Base-by-base conservation (phyloP, 306 rosid species). In the Rosa chinensis region DNA sequence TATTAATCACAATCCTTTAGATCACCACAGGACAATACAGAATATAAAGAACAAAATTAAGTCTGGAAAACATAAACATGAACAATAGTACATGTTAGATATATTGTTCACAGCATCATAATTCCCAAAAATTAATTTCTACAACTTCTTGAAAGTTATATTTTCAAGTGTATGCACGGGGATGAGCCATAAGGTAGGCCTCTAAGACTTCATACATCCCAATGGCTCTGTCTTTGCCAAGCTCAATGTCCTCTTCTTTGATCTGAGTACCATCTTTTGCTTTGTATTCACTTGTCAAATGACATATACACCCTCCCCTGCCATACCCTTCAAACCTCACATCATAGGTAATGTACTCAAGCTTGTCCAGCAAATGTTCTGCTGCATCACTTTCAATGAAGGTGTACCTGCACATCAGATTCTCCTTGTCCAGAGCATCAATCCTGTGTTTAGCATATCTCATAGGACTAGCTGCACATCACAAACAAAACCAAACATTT, bases 161-260 rank as follows among this genome's bases (percentile, higher is more conserved):
- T 9, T 70, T 61, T 73, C 32, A 85, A 70, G 85, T 70, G 68
- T 85, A 85, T 58, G 85, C 83, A 45, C 48, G 78, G 50, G 88
- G 88, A 48, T 85, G 88, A 6, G 88, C 85, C 82, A 85, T 74
- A 12, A 85, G 88, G 77, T 85, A 81, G 72, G 88, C 85, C 80
- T 81, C 88, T 70, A 85, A 59, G n/a, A 81, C 88, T 79, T 85
- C 88, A 40, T 85, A 85, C 85, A 85, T 69, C 16, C 88, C 85
- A 25, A 85, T 85, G 58, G 83, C 81, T 75, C 85, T 85, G 66
- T 81, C 83, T 69, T 85, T 85, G 44, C 88, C 85, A 53, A 50
- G 83, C 78, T 85, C 85, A 39, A 85, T 81, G 68, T 81, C 88
- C 49, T 78, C 81, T 70, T 81, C 85, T 72, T 78, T 81, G 76